Evolutionary conservation across 306 rosid species (phyloP), one percentile per base, ranked within the genome.

Genomic region (Carpinus fangiana): DNA sequence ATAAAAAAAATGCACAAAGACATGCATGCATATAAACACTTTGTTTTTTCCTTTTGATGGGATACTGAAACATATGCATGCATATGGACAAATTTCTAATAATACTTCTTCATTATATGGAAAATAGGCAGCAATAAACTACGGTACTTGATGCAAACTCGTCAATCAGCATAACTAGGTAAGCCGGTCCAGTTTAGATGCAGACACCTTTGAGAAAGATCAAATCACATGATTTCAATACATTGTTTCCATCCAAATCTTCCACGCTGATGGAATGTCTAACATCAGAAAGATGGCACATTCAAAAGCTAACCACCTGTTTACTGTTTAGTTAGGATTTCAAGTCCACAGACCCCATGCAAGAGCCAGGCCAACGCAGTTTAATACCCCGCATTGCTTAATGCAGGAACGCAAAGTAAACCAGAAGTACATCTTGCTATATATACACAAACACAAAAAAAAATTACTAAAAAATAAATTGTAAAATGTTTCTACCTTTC

Each of bases 401-500:
- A 55, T 28, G 0, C 16, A 21, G 16, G 43, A 26, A 61, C 4
- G 13, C n/a, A 61, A 61, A 12, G 45, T 62, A 62, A 31, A 12
- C 65, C 2, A 23, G 31, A 59, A 59, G 36, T 20, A 7, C 72
- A 67, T 67, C 72, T 43, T 18, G 7, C 41, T 41, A 43, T 31
- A 31, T 31, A 31, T 31, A 31, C 2, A 31, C 34, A 60, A 48
- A 48, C 28, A 5, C 47, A 41, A 8, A 62, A 78, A 62, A 78
- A 41, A 55, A 13, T 31, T 59, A 21, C 75, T 59, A 52, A 76
- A 66, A 72, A 62, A 4, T 57, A 47, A 34, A 60, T 28, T 18
- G 70, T 9, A 54, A 65, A 52, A 77, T 8, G 46, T 13, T 61
- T 70, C 78, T 86, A 95, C 99, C 99, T 95, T 95, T 70, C 99